phyloP scores from a whole-genome alignment of 148 eudicot species.

The Heliamphora exappendiculata region DNA sequence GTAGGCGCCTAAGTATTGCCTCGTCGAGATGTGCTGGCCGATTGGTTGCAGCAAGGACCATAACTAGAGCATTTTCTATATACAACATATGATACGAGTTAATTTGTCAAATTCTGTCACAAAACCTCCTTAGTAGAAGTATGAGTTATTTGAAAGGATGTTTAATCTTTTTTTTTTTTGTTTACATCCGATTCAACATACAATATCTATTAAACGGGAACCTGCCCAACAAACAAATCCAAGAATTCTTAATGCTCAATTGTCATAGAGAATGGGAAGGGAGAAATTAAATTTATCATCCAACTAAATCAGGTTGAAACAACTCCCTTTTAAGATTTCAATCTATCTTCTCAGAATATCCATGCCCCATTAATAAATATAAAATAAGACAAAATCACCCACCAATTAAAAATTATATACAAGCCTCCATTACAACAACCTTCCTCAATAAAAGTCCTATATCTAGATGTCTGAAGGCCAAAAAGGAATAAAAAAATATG shows the following conservation, averaged over 20 bases:
- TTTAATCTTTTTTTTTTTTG: too few relatives aligned
- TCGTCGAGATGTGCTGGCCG: conserved; percentile 86
- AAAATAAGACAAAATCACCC: not conserved
- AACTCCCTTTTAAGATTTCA: not conserved
- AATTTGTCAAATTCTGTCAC: not conserved
- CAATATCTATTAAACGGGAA: not conserved
- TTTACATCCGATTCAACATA: not conserved
- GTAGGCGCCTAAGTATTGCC: conserved; percentile 78
- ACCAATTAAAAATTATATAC: not conserved
- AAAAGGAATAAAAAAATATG: too few relatives aligned
- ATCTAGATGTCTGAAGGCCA: too few relatives aligned
- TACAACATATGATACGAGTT: not conserved
- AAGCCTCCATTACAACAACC: not conserved
- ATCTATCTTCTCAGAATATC: not conserved
- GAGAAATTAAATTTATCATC: not conserved
- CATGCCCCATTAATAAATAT: not conserved
- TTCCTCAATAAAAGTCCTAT: too few relatives aligned
- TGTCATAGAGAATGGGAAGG: not conserved
- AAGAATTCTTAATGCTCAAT: not conserved
- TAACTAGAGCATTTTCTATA: conserved; percentile 69
- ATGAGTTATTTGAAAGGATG: not conserved
- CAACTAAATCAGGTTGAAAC: not conserved
- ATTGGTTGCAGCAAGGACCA: conserved; percentile 91
- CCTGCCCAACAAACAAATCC: not conserved
- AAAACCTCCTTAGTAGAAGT: not conserved